These are phyloP conservation scores for Boletus vinaceobasis DNA, from an alignment of 768 basidiomycete genomes.

Conservation along the genomic window DNA sequence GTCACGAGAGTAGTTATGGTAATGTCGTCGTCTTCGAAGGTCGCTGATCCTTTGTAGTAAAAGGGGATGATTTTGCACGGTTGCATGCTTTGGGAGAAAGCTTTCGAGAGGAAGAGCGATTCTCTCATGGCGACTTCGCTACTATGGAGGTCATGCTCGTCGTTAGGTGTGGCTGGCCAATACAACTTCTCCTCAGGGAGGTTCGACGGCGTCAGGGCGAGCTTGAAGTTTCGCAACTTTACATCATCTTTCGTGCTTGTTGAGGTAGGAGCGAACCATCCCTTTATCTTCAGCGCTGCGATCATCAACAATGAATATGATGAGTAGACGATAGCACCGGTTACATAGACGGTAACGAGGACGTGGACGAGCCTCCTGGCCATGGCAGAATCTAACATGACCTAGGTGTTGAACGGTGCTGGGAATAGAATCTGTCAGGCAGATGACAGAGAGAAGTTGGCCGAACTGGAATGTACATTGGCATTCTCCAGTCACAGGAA, in stretches of 20 bases:
- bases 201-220: background rate
- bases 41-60: conserved; percentile 66
- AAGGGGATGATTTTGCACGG: conserved; percentile 79
- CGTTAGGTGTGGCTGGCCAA: conserved; percentile 15
- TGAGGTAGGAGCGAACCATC: conserved; percentile 1
- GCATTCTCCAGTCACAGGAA: conserved; percentile 10
- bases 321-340: conserved; percentile 30
- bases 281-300: conserved; percentile 6
- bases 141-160: background rate
- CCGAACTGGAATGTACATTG: conserved; percentile 10
- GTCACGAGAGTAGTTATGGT: conserved; percentile 87
- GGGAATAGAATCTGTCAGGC: background rate
- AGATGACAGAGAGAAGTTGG: background rate
- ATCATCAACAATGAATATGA: conserved; percentile 23
- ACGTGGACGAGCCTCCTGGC: conserved; percentile 13
- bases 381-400: conserved; percentile 10
- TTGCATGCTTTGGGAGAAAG: conserved; percentile 64
- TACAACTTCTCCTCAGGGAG: conserved; percentile 18
- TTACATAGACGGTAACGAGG: conserved; percentile 21
- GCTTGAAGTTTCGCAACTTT: background rate
- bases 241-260: background rate
- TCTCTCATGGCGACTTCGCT: conserved; percentile 37
- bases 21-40: conserved; percentile 61
- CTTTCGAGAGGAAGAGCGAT: conserved; percentile 61
- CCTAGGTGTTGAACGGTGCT: background rate